Evolutionary conservation across 2,329 filamentous ascomycete species (phyloP).

Genomic region (Fusarium neocosmosporiellum): DNA sequence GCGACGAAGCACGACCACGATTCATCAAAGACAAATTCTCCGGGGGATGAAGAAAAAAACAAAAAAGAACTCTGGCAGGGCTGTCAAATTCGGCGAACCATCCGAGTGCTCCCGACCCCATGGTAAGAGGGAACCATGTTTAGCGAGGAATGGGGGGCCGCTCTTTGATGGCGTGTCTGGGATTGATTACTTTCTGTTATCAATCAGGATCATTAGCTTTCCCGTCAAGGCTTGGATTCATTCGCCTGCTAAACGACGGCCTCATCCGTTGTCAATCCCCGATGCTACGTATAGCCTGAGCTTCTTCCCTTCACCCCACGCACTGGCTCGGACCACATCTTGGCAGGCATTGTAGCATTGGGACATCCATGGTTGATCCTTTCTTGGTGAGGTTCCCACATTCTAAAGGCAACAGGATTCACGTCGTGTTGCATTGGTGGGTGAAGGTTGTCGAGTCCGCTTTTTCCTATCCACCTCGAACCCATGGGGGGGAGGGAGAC

Average conservation of each 20-base stretch:
- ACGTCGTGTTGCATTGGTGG: background rate
- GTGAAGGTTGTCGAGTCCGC: background rate
- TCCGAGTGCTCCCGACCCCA: background rate
- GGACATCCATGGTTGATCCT: background rate
- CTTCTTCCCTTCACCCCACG: slow-evolving; percentile 6
- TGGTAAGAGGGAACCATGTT: background rate
- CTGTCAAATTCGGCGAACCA: background rate
- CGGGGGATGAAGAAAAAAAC: background rate
- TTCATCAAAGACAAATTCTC: background rate
- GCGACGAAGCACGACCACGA: background rate
- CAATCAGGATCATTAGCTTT: slow-evolving; percentile 8
- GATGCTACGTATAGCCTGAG: background rate
- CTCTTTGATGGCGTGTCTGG: background rate
- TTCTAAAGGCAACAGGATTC: background rate
- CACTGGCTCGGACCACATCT: background rate
- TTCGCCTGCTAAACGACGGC: background rate
- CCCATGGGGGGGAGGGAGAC: background rate
- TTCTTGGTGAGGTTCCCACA: slow-evolving; percentile 3
- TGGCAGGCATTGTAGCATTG: background rate
- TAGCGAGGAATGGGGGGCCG: background rate
- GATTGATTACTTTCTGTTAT: background rate
- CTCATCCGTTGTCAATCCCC: background rate
- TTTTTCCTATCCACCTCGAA: background rate
- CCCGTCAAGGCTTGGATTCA: background rate
- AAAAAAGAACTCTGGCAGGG: background rate